phyloP scores from a whole-genome alignment of 805 yeast genomes.

The Teunomyces kruisii region DNA sequence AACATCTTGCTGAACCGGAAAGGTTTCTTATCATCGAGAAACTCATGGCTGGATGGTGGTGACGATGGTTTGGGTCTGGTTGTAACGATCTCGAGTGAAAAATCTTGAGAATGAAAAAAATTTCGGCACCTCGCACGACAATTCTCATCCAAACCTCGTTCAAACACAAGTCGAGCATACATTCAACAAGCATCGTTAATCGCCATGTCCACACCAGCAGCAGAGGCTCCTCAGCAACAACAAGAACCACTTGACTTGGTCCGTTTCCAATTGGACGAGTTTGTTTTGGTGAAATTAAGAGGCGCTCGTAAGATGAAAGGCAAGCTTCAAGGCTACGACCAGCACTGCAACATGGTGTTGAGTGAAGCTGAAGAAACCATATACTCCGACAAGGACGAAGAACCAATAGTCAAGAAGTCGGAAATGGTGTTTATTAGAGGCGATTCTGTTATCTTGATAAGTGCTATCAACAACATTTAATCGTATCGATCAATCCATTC shows the following conservation, averaged over 20 bases:
- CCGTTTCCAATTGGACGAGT: constrained; percentile 82
- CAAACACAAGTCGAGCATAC: background rate
- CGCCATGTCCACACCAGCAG: constrained; percentile 29
- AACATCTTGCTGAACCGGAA: constrained; percentile 6
- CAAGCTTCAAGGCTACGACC: constrained; percentile 87
- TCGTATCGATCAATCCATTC: background rate
- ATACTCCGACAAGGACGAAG: constrained; percentile 49
- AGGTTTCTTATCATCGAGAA: constrained; percentile 5
- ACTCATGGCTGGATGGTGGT: constrained; percentile 4
- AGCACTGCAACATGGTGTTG: constrained; percentile 93
- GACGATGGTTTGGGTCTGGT: background rate
- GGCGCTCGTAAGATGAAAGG: constrained; percentile 94
- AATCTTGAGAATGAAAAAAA: constrained; percentile 2
- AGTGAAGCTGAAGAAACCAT: constrained; percentile 90
- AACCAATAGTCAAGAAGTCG: constrained; percentile 52
- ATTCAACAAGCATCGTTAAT: background rate
- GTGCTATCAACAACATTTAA: constrained; percentile 29
- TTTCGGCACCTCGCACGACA: constrained; percentile 3
- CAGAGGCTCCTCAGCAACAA: constrained; percentile 25
- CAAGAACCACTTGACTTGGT: constrained; percentile 88
- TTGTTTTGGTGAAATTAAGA: constrained; percentile 82
- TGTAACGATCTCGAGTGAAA: constrained; percentile 3
- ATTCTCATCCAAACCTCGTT: background rate
- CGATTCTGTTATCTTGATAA: constrained; percentile 89
- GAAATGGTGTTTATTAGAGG: constrained; percentile 97